Percentiles rank a stretch among this genome's conserved stretches.
Conservation (phyloP, 257 asterid genomes). For the Solanum megistacrolobum region DNA sequence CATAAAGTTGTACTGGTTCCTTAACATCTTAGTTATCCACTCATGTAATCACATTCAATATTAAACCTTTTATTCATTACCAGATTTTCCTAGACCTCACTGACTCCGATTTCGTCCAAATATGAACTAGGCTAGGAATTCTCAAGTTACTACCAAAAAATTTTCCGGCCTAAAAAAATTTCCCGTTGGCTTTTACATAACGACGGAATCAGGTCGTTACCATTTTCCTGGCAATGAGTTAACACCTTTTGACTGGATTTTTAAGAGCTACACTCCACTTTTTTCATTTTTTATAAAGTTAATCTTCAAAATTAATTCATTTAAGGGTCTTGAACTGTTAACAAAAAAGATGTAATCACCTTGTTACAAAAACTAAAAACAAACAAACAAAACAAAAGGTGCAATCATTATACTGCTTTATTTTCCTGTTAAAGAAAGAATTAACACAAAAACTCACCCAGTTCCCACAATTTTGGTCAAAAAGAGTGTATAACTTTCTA, state of each 20-base stretch:
- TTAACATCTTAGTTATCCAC: too few species aligned
- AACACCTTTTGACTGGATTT: not conserved
- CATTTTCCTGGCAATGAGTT: not conserved
- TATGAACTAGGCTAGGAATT: too few species aligned
- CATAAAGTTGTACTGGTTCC: too few species aligned
- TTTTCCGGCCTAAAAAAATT: too few species aligned
- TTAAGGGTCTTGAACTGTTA: not conserved
- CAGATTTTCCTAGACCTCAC: too few species aligned
- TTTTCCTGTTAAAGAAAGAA: not conserved
- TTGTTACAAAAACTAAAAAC: not conserved
- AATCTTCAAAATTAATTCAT: not conserved
- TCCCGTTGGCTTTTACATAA: too few species aligned
- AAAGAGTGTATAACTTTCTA: not conserved
- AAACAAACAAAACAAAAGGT: not conserved
- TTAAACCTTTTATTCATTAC: too few species aligned
- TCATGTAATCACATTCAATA: too few species aligned
- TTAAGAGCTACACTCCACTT: not conserved
- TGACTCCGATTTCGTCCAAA: too few species aligned
- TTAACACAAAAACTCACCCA: not conserved
- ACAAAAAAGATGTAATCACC: not conserved
- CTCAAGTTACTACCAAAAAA: too few species aligned
- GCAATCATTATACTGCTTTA: too few species aligned
- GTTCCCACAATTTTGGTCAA: not conserved
- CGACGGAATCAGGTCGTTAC: too few species aligned
- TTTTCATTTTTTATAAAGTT: not conserved